A percentile compares a stretch with the other conserved stretches of the same genome.
Conservation (phyloP, 2,329 filamentous ascomycete genomes). For the Ophiostoma novo-ulmi region DNA sequence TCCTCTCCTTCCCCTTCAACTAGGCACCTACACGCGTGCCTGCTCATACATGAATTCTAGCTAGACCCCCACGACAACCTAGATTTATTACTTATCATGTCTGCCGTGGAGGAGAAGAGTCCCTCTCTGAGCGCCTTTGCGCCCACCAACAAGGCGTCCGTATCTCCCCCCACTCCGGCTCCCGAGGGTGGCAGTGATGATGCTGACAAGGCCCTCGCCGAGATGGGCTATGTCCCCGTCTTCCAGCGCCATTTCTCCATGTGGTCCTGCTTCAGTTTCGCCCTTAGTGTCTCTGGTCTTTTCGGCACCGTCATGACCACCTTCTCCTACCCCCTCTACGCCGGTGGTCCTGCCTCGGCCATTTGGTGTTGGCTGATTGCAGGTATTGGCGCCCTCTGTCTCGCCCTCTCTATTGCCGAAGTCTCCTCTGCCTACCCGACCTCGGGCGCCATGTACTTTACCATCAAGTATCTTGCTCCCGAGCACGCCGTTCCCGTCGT, state of each 20-base stretch:
- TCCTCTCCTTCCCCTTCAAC: constrained; percentile 2
- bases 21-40: not conserved
- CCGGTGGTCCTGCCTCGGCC: constrained; percentile 49
- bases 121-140: not conserved
- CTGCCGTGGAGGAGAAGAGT: constrained; percentile 13
- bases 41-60: not conserved
- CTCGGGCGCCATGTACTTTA: constrained; percentile 47
- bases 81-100: constrained; percentile 2
- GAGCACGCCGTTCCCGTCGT: constrained; percentile 44
- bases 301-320: constrained; percentile 54
- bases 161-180: not conserved
- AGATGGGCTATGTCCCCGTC: constrained; percentile 38
- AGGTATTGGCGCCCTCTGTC: constrained; percentile 52
- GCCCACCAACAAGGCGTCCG: not conserved
- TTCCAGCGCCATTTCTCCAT: constrained; percentile 57
- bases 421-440: constrained; percentile 55
- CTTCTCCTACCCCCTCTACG: constrained; percentile 48
- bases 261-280: constrained; percentile 55
- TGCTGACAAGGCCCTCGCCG: constrained; percentile 35
- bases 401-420: constrained; percentile 50
- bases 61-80: not conserved
- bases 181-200: constrained; percentile 25
- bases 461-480: constrained; percentile 50
- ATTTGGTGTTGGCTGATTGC: constrained; percentile 57
- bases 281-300: constrained; percentile 52